Base-by-base conservation (phyloP, 352 stramenopile species). In the Blastocystis sp. region DNA sequence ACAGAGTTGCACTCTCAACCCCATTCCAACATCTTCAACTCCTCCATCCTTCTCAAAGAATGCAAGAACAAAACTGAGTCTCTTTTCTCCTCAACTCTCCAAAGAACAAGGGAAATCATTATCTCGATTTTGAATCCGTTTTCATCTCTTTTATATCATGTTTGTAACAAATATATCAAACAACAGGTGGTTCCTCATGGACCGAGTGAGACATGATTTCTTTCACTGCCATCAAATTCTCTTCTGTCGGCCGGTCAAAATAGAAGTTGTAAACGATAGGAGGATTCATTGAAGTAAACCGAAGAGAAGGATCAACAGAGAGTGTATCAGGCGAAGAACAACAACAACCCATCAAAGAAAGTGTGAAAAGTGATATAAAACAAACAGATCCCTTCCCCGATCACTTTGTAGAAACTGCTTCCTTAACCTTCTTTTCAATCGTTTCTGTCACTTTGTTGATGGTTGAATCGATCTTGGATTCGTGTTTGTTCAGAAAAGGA, bases 241-340 rank as follows among this genome's bases (percentile, higher is more conserved):
- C 64, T 13, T 37, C 30, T 22, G 44, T 44, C 4, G 35, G 35
- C 7, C 19, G 48, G 1, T 44, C 35, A 48, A 76, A 76, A 48
- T 76, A 51, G 33, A 76, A 76, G 64, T 76, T 76, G 64, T 76
- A 54, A 6, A 76, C 33, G 15, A 48, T 24, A n/a, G 64, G 64
- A 48, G 35, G 64, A 48, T 76, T 37, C n/a, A 44, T 33, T 22
- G 42, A 17, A 48, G 35, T 48, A 19, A 42, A 48, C 22, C 42
- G 35, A 17, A 48, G 27, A 22, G 64, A 33, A 6, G 56, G 56
- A 62, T 62, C 56, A 33, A 62, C 27, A 3, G 56, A 33, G 15
- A 33, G 56, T 15, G 19, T 62, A 3, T 76, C 64, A 11, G 64
- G 64, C 0, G 11, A 37, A 13, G 64, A 76, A 1, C 64, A 76